phyloP scores from a whole-genome alignment of 176 grass and related monocot genomes.

The Bromus sterilis region DNA sequence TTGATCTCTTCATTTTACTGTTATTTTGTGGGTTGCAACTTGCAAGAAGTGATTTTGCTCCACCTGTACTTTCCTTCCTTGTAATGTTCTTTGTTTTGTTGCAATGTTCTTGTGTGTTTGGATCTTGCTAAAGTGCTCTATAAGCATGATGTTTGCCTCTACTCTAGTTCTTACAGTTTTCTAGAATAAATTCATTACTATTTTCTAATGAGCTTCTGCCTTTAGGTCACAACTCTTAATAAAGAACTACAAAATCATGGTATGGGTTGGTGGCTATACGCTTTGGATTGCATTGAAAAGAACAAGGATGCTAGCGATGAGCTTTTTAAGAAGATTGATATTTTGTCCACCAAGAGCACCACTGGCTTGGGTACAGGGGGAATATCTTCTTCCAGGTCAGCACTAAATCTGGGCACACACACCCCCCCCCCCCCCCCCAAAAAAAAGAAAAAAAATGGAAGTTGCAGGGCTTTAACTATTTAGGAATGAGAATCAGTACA shows the following conservation, averaged over 20 bases:
- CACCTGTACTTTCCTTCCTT: conserved; percentile 4
- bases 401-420: conserved; percentile 32
- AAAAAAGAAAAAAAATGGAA: no score
- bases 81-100: neutral
- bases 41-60: conserved; percentile 8
- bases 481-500: conserved; percentile 10
- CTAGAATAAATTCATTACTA: neutral
- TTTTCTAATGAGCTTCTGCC: conserved; percentile 8
- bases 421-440: no score
- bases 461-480: neutral
- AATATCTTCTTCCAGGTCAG: conserved; percentile 68
- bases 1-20: conserved; percentile 7
- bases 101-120: neutral
- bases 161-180: neutral
- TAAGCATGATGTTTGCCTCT: neutral
- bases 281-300: conserved; percentile 64
- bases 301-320: conserved; percentile 57
- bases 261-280: conserved; percentile 71
- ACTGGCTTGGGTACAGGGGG: conserved; percentile 53
- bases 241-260: conserved; percentile 52
- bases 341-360: conserved; percentile 58
- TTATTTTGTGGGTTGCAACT: neutral
- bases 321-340: conserved; percentile 77
- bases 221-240: conserved; percentile 57
- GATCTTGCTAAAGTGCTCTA: neutral